Evolutionary conservation across 495 filamentous ascomycete genomes (phyloP).

Genomic region (Penicillium canariense): DNA sequence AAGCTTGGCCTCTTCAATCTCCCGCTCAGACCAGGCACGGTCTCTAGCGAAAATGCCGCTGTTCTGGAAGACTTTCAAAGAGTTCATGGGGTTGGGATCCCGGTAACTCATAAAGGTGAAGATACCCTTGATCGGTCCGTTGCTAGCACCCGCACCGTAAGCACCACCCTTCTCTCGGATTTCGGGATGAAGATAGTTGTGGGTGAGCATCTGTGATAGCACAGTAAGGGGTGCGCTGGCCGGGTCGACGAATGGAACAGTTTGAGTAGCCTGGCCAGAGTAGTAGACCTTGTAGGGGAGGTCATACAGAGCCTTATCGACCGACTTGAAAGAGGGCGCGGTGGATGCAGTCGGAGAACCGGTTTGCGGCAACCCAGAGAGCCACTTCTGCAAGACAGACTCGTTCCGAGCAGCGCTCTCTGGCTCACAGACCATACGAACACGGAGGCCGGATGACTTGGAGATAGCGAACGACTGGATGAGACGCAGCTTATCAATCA

Average conservation of each 20-base stretch:
- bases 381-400: conserved; percentile 66
- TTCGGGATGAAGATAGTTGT: conserved; percentile 95
- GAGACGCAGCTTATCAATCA: conserved; percentile 82
- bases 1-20: conserved; percentile 94
- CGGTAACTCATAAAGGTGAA: conserved; percentile 97
- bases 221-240: conserved; percentile 78
- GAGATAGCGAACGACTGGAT: conserved; percentile 76
- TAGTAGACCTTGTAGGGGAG: conserved; percentile 98
- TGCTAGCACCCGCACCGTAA: conserved; percentile 89
- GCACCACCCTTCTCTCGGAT: conserved; percentile 97
- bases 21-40: conserved; percentile 77
- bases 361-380: conserved; percentile 54
- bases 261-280: conserved; percentile 73
- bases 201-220: conserved; percentile 89
- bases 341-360: conserved; percentile 34
- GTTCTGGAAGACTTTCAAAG: conserved; percentile 77
- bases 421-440: conserved; percentile 80
- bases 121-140: conserved; percentile 70
- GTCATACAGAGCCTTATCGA: conserved; percentile 81
- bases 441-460: conserved; percentile 56
- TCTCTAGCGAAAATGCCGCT: conserved; percentile 83
- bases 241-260: conserved; percentile 77
- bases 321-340: conserved; percentile 33
- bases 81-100: conserved; percentile 93
- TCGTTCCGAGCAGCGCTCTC: conserved; percentile 71